A percentile compares a stretch with the other conserved stretches of the same genome.
Evolutionary conservation across 768 basidiomycete genomes (phyloP).

Genomic region (Termitomyces sp.): DNA sequence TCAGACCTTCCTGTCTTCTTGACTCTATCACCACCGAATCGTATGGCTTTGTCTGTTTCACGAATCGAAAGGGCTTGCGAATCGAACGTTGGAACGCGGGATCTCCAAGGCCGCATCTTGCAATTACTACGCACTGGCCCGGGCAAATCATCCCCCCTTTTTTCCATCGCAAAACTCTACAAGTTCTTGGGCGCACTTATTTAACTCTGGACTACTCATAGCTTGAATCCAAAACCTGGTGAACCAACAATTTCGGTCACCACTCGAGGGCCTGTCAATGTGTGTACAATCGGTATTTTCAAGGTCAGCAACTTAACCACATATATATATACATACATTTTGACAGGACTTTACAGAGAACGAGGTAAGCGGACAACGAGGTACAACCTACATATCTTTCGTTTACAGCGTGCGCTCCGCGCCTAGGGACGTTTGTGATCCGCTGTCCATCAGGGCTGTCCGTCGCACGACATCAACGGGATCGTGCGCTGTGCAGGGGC

Average conservation of each 20-base stretch:
- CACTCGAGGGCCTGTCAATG: neutral
- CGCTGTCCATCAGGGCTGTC: conserved; percentile 10
- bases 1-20: neutral
- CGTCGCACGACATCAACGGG: neutral
- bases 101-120: neutral
- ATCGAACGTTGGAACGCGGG: neutral
- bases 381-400: neutral
- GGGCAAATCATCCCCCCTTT: neutral
- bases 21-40: neutral
- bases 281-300: too few relatives aligned
- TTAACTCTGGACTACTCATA: neutral
- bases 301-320: neutral
- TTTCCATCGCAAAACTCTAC: neutral
- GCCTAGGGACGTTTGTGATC: neutral
- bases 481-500: neutral
- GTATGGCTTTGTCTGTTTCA: neutral
- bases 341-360: neutral
- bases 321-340: neutral
- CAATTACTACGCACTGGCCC: neutral
- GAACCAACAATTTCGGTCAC: neutral
- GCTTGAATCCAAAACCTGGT: neutral
- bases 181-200: neutral
- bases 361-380: neutral
- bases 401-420: neutral
- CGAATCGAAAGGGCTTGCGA: neutral